phyloP scores from a whole-genome alignment of 1,139 yeast genomes.

The Suhomyces bolitotheri region DNA sequence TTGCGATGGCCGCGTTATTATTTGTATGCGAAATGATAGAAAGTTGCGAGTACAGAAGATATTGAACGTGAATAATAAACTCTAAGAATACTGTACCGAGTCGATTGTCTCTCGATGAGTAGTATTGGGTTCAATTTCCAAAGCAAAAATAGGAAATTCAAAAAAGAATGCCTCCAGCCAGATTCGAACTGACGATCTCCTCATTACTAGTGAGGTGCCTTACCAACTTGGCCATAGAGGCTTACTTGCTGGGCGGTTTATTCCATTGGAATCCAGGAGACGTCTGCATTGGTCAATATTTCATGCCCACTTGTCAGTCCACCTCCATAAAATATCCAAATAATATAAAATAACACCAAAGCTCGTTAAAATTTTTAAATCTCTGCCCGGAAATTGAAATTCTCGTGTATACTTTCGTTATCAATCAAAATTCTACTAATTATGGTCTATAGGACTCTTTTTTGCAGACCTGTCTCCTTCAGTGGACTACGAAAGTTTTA shows the following conservation, averaged over 20 bases:
- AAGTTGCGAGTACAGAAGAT: neutral
- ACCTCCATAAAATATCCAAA: too few relatives aligned
- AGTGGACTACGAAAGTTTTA: too few relatives aligned
- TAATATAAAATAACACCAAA: too few relatives aligned
- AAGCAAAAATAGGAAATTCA: too few relatives aligned
- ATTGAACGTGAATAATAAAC: neutral
- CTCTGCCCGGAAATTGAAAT: too few relatives aligned
- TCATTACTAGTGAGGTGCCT: constrained; percentile 92
- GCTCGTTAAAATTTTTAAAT: too few relatives aligned
- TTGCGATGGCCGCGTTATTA: neutral
- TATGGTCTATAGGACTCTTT: too few relatives aligned
- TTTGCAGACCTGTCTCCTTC: too few relatives aligned
- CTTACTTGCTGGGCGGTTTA: constrained; percentile 2
- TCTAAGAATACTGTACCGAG: neutral
- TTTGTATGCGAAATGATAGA: constrained; percentile 2
- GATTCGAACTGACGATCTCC: constrained; percentile 89
- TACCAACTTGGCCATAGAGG: constrained; percentile 71
- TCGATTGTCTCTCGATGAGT: neutral
- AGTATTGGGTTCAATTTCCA: too few relatives aligned
- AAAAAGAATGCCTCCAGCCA: constrained; percentile 66
- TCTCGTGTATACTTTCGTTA: too few relatives aligned
- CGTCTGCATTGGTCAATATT: neutral
- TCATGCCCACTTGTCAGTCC: too few relatives aligned
- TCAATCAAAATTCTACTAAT: too few relatives aligned
- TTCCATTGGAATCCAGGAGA: neutral